These are phyloP conservation scores for Pseudogymnoascus sp. DNA, from an alignment of 2,329 filamentous ascomycete species.

Conservation along the genomic window DNA sequence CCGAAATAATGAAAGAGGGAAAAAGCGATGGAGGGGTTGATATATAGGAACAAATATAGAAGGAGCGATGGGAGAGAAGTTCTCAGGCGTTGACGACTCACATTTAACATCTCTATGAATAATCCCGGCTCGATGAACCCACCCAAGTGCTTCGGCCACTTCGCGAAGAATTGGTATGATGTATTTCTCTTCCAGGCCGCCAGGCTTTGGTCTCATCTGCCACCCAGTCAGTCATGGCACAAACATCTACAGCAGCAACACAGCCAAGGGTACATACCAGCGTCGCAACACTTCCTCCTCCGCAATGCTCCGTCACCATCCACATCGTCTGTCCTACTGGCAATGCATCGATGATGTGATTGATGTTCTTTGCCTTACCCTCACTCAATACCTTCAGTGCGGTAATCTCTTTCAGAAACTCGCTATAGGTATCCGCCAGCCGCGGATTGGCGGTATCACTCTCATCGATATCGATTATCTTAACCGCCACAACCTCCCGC, in stretches of 20 bases:
- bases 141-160: slow-evolving; percentile 57
- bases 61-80: background rate
- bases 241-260: slow-evolving; percentile 28
- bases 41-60: background rate
- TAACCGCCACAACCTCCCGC: slow-evolving; percentile 57
- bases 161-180: slow-evolving; percentile 61
- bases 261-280: slow-evolving; percentile 43
- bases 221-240: slow-evolving; percentile 14
- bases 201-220: slow-evolving; percentile 56
- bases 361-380: slow-evolving; percentile 70
- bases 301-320: slow-evolving; percentile 83
- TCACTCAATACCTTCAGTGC: slow-evolving; percentile 67
- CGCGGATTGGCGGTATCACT: slow-evolving; percentile 59
- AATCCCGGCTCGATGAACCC: slow-evolving; percentile 62
- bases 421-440: slow-evolving; percentile 59
- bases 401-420: slow-evolving; percentile 61
- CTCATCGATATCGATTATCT: slow-evolving; percentile 79
- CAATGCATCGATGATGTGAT: slow-evolving; percentile 71
- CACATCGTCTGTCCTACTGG: slow-evolving; percentile 74
- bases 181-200: slow-evolving; percentile 62
- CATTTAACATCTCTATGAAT: slow-evolving; percentile 68
- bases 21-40: background rate
- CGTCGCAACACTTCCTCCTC: slow-evolving; percentile 72
- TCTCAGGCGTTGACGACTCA: slow-evolving; percentile 15
- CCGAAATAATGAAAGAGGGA: too few relatives aligned